Evolutionary conservation across 164 flowering plant species (phyloP).

Genomic region (Vitis cinerea): DNA sequence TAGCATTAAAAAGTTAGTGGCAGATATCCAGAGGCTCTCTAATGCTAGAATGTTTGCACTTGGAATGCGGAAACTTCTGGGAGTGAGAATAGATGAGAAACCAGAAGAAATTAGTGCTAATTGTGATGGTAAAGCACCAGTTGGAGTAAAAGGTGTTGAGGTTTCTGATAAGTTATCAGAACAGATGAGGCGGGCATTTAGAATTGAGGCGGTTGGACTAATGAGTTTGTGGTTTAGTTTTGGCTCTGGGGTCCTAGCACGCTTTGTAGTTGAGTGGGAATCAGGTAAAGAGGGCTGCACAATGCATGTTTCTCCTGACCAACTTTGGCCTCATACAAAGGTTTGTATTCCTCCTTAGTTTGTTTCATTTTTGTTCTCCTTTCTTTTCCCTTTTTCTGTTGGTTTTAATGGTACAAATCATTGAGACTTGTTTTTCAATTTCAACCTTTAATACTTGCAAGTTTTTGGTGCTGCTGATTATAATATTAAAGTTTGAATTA

Average conservation of each 20-base stretch:
- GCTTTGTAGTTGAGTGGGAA: conserved; percentile 99
- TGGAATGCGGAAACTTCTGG: conserved; percentile 92
- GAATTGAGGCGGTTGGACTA: conserved; percentile 95
- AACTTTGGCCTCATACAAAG: conserved; percentile 99
- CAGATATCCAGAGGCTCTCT: conserved; percentile 85
- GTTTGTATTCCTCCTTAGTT: conserved; percentile 30
- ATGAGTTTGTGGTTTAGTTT: conserved; percentile 98
- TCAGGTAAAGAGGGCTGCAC: conserved; percentile 96
- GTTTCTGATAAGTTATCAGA: conserved; percentile 62
- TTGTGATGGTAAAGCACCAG: conserved; percentile 45
- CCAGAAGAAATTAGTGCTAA: conserved; percentile 50
- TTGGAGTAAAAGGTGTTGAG: conserved; percentile 50
- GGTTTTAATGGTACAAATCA: neutral
- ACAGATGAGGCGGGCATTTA: conserved; percentile 79
- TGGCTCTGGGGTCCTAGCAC: conserved; percentile 89
- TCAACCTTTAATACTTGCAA: too few species aligned
- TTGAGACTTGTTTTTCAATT: too few species aligned
- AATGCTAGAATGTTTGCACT: conserved; percentile 91
- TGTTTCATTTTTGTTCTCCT: conserved; percentile 4
- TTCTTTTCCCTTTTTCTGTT: neutral
- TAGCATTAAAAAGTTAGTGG: conserved; percentile 83
- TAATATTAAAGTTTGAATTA: too few species aligned
- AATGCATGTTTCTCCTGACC: conserved; percentile 99
- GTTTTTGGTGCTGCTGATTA: too few species aligned
- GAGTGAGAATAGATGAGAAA: conserved; percentile 76